Evolutionary conservation across 2,329 filamentous ascomycete genomes (phyloP), one percentile per base, ranked within the genome.

Genomic region (Colletotrichum tofieldiae): DNA sequence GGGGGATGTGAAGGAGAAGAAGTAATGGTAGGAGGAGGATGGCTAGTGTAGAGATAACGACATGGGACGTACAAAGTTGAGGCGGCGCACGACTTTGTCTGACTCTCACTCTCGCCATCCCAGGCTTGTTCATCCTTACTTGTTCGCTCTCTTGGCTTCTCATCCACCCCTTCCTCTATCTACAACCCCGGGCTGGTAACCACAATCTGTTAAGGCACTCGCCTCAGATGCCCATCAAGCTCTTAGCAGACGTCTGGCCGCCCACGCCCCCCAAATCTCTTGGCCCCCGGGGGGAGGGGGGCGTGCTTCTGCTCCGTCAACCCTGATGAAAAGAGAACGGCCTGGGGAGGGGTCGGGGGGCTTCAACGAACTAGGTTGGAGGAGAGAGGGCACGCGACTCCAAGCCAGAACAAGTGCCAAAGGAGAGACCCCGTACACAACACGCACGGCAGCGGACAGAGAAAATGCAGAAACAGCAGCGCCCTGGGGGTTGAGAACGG

Each of bases 361-460:
- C 43, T 52, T 26, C 52, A 47, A 26, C 66, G 60, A 55, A 72
- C 41, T 49, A 60, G 56, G 49, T 52, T 51, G 56, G 35, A 49
- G 56, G 45, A 62, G 49, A 66, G 62, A 67, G 65, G 54, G 71
- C 71, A 73, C 71, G 71, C 71, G 71, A 72, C 69, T 63, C 59
- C 54, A 47, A 72, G 59, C 59, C 65, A 63, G 45, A 59, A 63
- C 20, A 52, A 69, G 63, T 54, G 52, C 52, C 54, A 56, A 29
- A 68, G 45, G 41, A 32, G 43, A 52, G 8, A 56, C 47, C 68
- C 68, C 56, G 43, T 51, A 45, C 63, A 68, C 43, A 47, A 62
- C 41, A 59, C 51, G 32, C 49, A 32, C 39, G 54, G 39, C 12
- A 37, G 32, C 16, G 37, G 54, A 56, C 56, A 37, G 47, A 51